Evolutionary conservation across 805 yeast species (phyloP), one percentile per base, ranked within the genome.

Genomic region (Ogataea philodendri): DNA sequence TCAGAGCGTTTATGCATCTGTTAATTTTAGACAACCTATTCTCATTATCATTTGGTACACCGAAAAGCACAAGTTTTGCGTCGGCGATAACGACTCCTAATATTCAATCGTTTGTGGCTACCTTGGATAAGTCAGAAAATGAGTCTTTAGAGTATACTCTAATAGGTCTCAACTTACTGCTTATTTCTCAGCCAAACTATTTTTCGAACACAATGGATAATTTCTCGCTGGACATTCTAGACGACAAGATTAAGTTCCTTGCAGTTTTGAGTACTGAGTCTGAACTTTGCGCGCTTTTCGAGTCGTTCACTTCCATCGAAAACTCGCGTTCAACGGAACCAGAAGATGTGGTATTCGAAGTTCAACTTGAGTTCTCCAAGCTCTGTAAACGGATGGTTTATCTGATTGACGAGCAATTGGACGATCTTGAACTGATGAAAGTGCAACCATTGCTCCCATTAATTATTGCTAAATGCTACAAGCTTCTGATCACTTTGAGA

Each of bases 11-110:
- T 48, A 62, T 71, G 23, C 63, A 71, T 25, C 45, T 78, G 23
- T 59, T 66, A 9, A 56, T 74, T 0, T 56, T 78, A 22, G 83
- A 77, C 51, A 63, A 71, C n/a, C 45, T 77, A 14, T 74, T 74
- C 42, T 59, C 76, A 10, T 53, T 78, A 17, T 64, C 72, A 15
- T 76, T 68, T 58, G 84, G 83, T 6, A 50, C 51, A 8, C 65
- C 62, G 15, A 49, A 48, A 26, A 43, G 42, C 16, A 45, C 56
- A 6, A 45, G 54, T 15, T 34, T 57, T 7, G 44, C 41, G 9
- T 30, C 30, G 16, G 45, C 48, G n/a, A 44, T 52, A 21, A 47
- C 48, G 30, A 32, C 30, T 7, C 26, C 39, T 5, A 52, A 55
- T 37, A 27, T 49, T 6, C 29, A 31, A 3, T 33, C 32, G 3